A percentile compares a stretch with the other conserved stretches of the same genome.
These are phyloP conservation scores for Mortierella sp. DNA, from an alignment of 371 early-diverging fungal species.

Conservation along the genomic window DNA sequence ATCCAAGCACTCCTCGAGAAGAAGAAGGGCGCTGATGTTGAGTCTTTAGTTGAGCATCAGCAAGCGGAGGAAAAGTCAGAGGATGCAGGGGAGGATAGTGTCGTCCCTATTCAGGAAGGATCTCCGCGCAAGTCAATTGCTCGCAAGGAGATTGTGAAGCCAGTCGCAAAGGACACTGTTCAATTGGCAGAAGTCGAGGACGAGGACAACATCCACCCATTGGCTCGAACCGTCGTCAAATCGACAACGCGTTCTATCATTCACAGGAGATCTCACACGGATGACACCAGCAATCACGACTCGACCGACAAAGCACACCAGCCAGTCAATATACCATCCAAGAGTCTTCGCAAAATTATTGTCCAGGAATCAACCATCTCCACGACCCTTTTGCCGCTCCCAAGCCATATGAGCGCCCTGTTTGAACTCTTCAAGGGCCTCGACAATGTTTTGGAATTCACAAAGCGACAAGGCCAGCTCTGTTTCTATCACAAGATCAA, in stretches of 20 bases:
- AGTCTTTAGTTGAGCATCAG: not conserved
- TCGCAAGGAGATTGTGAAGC: not conserved
- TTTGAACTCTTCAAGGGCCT: slow-evolving; percentile 38
- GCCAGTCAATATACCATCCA: slow-evolving; percentile 10
- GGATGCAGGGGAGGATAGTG: not conserved
- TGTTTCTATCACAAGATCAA: slow-evolving; percentile 46
- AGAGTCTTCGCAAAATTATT: slow-evolving; percentile 4
- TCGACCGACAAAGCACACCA: not conserved
- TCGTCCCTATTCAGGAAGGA: slow-evolving; percentile 2
- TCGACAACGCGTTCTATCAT: slow-evolving; percentile 5
- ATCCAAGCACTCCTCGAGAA: not conserved
- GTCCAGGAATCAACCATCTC: slow-evolving; percentile 8
- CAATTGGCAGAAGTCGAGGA: slow-evolving; percentile 16
- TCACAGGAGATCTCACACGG: not conserved
- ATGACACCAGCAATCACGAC: slow-evolving; percentile 6
- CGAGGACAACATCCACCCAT: slow-evolving; percentile 37
- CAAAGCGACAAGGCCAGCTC: slow-evolving; percentile 35
- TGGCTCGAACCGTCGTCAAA: slow-evolving; percentile 41
- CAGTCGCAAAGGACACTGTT: slow-evolving; percentile 16
- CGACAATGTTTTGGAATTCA: slow-evolving; percentile 25
- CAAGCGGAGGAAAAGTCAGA: not conserved
- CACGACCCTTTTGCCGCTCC: slow-evolving; percentile 26
- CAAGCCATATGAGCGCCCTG: slow-evolving; percentile 35
- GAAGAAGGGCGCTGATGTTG: not conserved
- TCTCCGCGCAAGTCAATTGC: not conserved